Conservation (phyloP, 78 protist genomes). For the Dictyostelium brefeldianum region DNA sequence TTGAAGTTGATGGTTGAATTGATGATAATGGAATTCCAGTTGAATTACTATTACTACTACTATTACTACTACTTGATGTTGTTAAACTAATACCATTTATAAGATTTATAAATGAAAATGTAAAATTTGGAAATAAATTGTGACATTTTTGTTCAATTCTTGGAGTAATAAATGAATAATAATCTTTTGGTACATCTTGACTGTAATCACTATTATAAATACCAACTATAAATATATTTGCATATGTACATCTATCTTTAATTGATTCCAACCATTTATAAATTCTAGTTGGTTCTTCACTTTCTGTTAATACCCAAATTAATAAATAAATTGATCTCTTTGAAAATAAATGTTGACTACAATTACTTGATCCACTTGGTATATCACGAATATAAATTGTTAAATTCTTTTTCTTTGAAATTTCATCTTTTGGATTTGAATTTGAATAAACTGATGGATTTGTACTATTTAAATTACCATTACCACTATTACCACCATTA, state of each 20-base stretch:
- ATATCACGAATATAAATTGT: slow-evolving; percentile 52
- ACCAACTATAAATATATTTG: slow-evolving; percentile 42
- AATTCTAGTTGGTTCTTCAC: slow-evolving; percentile 56
- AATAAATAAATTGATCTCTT: slow-evolving; percentile 21
- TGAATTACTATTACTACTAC: background rate
- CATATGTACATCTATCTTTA: slow-evolving; percentile 39
- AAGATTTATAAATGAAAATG: slow-evolving; percentile 24
- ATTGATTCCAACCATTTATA: slow-evolving; percentile 48
- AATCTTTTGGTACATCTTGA: slow-evolving; percentile 44
- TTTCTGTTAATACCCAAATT: slow-evolving; percentile 35
- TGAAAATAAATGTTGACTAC: slow-evolving; percentile 64
- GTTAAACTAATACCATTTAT: background rate
- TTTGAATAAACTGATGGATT: background rate
- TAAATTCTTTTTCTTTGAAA: slow-evolving; percentile 10
- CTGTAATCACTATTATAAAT: slow-evolving; percentile 10
- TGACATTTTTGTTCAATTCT: slow-evolving; percentile 58
- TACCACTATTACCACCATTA: background rate
- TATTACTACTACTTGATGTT: background rate
- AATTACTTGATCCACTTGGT: background rate
- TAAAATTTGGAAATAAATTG: slow-evolving; percentile 22
- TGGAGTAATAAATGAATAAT: background rate
- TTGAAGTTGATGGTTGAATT: too few species aligned
- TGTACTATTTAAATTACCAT: background rate
- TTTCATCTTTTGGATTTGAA: background rate
- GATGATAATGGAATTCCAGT: background rate